Conservation (phyloP, 495 filamentous ascomycete genomes). For the Usnea hakonensis region DNA sequence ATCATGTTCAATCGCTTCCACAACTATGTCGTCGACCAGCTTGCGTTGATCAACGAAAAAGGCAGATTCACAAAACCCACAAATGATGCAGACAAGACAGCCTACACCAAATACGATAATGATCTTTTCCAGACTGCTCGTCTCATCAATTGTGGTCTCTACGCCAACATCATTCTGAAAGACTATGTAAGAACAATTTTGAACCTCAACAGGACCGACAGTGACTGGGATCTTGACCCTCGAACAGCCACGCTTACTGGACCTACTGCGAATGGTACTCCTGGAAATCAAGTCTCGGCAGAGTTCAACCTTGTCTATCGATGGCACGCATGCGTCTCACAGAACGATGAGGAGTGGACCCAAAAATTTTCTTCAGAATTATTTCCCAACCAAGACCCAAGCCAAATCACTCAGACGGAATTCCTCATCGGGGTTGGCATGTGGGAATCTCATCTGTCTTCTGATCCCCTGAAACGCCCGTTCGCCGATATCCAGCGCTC, state of each 20-base stretch:
- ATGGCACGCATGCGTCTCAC: conserved; percentile 73
- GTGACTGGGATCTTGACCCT: conserved; percentile 69
- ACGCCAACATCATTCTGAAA: conserved; percentile 68
- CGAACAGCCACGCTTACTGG: conserved; percentile 38
- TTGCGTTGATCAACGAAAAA: conserved; percentile 53
- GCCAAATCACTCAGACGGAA: conserved; percentile 44
- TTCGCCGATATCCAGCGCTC: conserved; percentile 55
- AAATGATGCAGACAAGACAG: conserved; percentile 37
- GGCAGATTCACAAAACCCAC: conserved; percentile 45
- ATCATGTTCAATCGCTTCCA: conserved; percentile 73
- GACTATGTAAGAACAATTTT: conserved; percentile 80
- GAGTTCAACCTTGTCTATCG: conserved; percentile 73
- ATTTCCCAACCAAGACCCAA: conserved; percentile 48
- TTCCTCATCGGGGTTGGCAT: conserved; percentile 52
- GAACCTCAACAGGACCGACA: conserved; percentile 63
- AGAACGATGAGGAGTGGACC: conserved; percentile 68
- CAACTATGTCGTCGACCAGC: conserved; percentile 59
- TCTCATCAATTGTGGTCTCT: conserved; percentile 65
- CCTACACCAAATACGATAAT: conserved; percentile 61
- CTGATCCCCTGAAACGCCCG: conserved; percentile 55
- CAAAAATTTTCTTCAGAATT: conserved; percentile 54
- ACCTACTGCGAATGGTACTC: conserved; percentile 33
- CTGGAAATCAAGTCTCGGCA: conserved; percentile 68
- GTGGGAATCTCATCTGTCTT: conserved; percentile 50
- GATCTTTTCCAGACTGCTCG: conserved; percentile 71